Percentiles rank a stretch among this genome's conserved stretches.
These are phyloP conservation scores for Ceratocystis variospora DNA, from an alignment of 2,329 filamentous ascomycete genomes.

Conservation along the genomic window DNA sequence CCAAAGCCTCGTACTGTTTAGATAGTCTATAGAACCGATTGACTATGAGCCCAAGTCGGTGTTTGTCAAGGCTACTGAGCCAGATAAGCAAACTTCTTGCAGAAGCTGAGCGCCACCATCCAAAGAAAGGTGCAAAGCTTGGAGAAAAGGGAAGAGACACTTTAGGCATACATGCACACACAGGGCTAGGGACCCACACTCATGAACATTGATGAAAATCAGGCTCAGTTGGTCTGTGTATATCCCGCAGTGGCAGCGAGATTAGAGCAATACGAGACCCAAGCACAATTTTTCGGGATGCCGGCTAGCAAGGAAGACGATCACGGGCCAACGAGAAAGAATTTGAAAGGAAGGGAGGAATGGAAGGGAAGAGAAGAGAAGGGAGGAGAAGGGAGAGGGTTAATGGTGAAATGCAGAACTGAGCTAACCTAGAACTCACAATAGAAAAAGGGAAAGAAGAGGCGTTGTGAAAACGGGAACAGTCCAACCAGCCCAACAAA, in stretches of 20 bases:
- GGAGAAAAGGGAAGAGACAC: neutral
- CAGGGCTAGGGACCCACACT: no score
- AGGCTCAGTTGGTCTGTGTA: no score
- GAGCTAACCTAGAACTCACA: neutral
- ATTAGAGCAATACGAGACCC: neutral
- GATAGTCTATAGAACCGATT: neutral
- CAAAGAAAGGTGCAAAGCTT: neutral
- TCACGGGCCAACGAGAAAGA: neutral
- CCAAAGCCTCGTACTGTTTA: neutral
- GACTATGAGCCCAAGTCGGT: no score
- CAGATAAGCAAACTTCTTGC: neutral
- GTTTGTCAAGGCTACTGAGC: neutral
- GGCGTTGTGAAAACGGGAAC: no score
- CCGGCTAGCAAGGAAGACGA: neutral
- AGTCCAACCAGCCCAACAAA: neutral
- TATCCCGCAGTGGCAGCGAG: no score
- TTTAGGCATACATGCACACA: neutral
- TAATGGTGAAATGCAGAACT: neutral
- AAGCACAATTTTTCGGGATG: neutral
- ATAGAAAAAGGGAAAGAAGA: neutral
- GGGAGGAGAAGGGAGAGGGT: neutral
- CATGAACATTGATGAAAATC: no score
- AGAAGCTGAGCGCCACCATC: constrained; percentile 1
- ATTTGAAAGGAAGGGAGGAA: neutral
- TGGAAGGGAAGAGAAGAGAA: neutral